A percentile compares a stretch with the other conserved stretches of the same genome.
These are phyloP conservation scores for Epichloe coenophiala DNA, from an alignment of 2,329 filamentous ascomycete species.

Conservation along the genomic window DNA sequence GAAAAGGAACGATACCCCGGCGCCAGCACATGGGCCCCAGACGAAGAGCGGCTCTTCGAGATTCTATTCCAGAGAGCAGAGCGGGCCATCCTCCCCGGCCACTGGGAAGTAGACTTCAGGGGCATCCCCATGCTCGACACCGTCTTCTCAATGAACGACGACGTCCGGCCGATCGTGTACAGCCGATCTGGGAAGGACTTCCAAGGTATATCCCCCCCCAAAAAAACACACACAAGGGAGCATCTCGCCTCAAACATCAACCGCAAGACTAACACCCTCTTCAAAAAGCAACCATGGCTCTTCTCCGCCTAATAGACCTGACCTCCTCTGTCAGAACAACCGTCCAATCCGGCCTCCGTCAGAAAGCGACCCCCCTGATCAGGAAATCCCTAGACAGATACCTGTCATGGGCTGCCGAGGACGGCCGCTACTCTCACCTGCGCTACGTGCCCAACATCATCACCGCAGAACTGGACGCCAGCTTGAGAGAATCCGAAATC, in stretches of 20 bases:
- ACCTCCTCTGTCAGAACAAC: conserved; percentile 21
- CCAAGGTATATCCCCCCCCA: conserved; percentile 15
- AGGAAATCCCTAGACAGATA: conserved; percentile 22
- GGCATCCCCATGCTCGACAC: conserved; percentile 24
- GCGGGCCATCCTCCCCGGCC: conserved; percentile 24
- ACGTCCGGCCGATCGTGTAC: conserved; percentile 23
- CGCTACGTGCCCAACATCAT: conserved; percentile 26
- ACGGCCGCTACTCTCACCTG: conserved; percentile 23
- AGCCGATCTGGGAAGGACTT: conserved; percentile 23
- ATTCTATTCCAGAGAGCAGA: conserved; percentile 28
- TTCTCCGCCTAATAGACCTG: conserved; percentile 26
- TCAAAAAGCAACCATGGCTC: conserved; percentile 24
- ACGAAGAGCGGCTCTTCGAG: conserved; percentile 32
- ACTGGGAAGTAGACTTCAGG: conserved; percentile 28
- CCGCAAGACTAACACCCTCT: background rate
- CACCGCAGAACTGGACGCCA: conserved; percentile 22
- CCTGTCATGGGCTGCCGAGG: conserved; percentile 27
- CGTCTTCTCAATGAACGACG: conserved; percentile 20
- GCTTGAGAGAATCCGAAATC: conserved; percentile 16
- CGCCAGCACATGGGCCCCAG: conserved; percentile 35
- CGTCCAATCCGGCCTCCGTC: conserved; percentile 21
- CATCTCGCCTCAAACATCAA: background rate
- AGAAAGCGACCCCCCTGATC: conserved; percentile 21
- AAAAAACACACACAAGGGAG: too few species aligned
- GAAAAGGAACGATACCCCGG: conserved; percentile 29